Evolutionary conservation across 129 eudicot genomes (phyloP).

Genomic region (Gnaphalium uliginosum): DNA sequence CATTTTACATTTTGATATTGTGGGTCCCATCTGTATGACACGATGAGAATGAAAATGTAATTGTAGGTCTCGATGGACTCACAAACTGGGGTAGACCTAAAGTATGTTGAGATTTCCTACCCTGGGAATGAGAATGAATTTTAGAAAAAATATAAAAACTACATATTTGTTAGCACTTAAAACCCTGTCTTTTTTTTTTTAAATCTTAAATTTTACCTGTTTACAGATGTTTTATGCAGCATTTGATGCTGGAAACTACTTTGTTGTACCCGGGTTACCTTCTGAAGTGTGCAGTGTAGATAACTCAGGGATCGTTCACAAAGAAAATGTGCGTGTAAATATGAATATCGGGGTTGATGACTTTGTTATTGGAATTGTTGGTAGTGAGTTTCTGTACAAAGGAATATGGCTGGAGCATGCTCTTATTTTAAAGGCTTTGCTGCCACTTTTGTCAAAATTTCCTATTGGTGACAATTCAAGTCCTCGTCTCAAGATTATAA

Average conservation of each 20-base stretch:
- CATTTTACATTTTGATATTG: conserved; percentile 18
- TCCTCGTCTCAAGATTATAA: conserved; percentile 60
- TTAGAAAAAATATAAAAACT: too few relatives aligned
- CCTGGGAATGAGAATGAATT: not conserved
- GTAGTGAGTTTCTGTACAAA: conserved; percentile 68
- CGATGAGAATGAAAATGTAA: conserved; percentile 9
- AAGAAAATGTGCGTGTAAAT: conserved; percentile 42
- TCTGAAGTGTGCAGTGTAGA: conserved; percentile 59
- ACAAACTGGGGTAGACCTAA: conserved; percentile 9
- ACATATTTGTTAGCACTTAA: not conserved
- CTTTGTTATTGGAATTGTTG: conserved; percentile 69
- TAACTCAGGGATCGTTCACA: conserved; percentile 25
- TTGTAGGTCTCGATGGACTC: conserved; percentile 8
- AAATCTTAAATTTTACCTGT: not conserved
- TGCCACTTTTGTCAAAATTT: conserved; percentile 54
- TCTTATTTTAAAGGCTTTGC: conserved; percentile 67
- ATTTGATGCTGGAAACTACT: conserved; percentile 81
- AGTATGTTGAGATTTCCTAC: too few relatives aligned
- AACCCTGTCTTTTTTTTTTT: not conserved
- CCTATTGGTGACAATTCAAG: conserved; percentile 29
- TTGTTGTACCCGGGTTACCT: conserved; percentile 85
- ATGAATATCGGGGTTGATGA: conserved; percentile 50
- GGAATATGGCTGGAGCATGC: conserved; percentile 96
- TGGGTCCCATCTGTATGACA: conserved; percentile 16
- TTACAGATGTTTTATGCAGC: conserved; percentile 76